Conservation (phyloP, 768 basidiomycete species). For the Serendipita sp. region DNA sequence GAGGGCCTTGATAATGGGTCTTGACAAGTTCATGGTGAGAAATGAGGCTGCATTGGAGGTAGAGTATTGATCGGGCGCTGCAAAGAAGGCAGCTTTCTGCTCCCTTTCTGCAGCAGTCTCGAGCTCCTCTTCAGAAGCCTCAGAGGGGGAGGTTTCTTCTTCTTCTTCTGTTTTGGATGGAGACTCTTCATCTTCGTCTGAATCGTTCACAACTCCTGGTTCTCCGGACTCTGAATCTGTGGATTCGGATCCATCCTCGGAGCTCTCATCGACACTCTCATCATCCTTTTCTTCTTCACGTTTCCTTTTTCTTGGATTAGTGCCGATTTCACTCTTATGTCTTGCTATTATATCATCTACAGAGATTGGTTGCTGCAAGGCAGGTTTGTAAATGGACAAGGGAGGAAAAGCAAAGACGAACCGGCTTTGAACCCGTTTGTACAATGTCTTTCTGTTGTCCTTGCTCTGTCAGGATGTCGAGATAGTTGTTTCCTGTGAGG, state of each 20-base stretch:
- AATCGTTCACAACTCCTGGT: conserved; percentile 23
- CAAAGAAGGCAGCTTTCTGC: conserved; percentile 82
- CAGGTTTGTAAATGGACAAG: neutral
- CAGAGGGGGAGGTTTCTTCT: conserved; percentile 27
- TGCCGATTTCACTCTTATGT: conserved; percentile 28
- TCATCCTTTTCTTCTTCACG: conserved; percentile 14
- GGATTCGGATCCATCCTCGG: conserved; percentile 12
- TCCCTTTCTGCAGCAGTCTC: conserved; percentile 44
- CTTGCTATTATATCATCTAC: conserved; percentile 86
- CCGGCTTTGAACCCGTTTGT: conserved; percentile 46
- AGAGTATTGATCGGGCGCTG: conserved; percentile 32
- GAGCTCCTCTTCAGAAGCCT: conserved; percentile 39
- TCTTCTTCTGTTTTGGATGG: conserved; percentile 14
- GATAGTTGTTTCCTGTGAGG: conserved; percentile 51
- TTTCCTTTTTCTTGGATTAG: conserved; percentile 47
- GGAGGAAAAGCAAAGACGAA: conserved; percentile 18
- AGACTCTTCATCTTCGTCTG: conserved; percentile 11
- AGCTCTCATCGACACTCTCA: conserved; percentile 8
- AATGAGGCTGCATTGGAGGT: conserved; percentile 59
- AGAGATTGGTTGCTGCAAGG: conserved; percentile 51
- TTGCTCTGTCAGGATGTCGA: conserved; percentile 32
- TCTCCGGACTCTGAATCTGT: conserved; percentile 1
- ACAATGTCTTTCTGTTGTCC: conserved; percentile 37
- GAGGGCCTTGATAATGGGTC: conserved; percentile 81
- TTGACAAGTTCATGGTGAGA: conserved; percentile 85